A percentile compares a stretch with the other conserved stretches of the same genome.
phyloP scores from a whole-genome alignment of 2,329 filamentous ascomycete species.

The Apiospora sp. region DNA sequence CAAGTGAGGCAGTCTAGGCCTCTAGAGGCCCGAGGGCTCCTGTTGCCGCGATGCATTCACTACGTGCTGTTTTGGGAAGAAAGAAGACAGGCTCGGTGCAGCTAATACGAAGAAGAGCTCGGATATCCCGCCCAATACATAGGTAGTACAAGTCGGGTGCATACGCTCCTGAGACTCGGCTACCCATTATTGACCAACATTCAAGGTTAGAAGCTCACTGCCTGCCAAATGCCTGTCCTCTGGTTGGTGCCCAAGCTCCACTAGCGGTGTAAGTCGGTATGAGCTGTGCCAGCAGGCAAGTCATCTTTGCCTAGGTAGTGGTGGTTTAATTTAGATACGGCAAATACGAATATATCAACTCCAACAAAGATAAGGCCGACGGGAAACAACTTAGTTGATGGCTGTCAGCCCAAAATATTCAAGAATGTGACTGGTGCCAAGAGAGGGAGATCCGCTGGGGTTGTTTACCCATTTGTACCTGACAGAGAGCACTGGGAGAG shows the following conservation, averaged over 20 bases:
- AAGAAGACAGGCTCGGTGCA: neutral
- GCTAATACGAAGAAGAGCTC: neutral
- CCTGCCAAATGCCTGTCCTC: neutral
- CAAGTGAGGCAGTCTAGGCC: neutral
- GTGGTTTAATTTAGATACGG: conserved; percentile 2
- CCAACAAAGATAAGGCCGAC: neutral
- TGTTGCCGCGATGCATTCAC: neutral
- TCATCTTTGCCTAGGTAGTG: neutral
- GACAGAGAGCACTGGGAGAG: neutral
- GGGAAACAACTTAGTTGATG: neutral
- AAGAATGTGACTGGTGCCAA: neutral
- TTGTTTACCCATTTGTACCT: conserved; percentile 13
- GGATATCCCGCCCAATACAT: neutral
- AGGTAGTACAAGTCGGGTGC: neutral
- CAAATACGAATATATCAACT: neutral
- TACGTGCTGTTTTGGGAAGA: neutral
- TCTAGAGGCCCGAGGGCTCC: neutral
- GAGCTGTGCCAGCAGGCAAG: neutral
- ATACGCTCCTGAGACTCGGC: neutral
- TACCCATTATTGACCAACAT: neutral
- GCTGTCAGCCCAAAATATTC: neutral
- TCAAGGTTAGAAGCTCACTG: neutral
- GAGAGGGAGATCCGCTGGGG: neutral
- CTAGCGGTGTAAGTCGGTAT: neutral
- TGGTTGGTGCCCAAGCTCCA: conserved; percentile 21